Percentiles rank a stretch among this genome's conserved stretches.
Evolutionary conservation across 148 eudicot genomes (phyloP).

Genomic region (Arctostaphylos glauca): DNA sequence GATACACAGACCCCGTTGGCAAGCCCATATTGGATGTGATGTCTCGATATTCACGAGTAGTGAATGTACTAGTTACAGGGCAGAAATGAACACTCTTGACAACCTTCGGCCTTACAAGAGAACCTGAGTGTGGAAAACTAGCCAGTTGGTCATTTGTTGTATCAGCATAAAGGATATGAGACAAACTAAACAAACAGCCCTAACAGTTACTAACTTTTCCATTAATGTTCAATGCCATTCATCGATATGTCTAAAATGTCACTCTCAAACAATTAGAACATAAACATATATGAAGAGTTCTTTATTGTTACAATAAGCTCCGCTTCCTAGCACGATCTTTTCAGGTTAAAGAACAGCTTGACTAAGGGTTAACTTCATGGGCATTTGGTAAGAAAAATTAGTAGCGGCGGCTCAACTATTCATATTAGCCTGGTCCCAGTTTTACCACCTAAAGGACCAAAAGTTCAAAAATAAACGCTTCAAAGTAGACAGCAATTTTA

Average conservation of each 20-base stretch:
- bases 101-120: conserved; percentile 99
- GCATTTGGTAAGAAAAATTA: not conserved
- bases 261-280: not conserved
- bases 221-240: not conserved
- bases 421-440: not conserved
- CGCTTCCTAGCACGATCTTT: not conserved
- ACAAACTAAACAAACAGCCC: not conserved
- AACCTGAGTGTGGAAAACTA: conserved; percentile 45
- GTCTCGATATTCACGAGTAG: conserved; percentile 89
- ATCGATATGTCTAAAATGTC: not conserved
- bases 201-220: not conserved
- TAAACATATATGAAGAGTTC: not conserved
- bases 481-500: not conserved
- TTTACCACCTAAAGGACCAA: not conserved
- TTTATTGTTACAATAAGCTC: not conserved
- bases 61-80: conserved; percentile 66
- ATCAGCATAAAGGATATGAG: not conserved
- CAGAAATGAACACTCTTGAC: conserved; percentile 97
- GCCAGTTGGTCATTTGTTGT: not conserved
- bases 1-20: conserved; percentile 99
- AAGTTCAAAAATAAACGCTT: not conserved
- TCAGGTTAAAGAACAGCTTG: not conserved
- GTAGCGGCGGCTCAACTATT: conserved; percentile 2
- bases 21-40: conserved; percentile 87
- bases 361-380: not conserved